Percentiles rank a stretch among this genome's conserved stretches.
Conservation (phyloP, 2,329 filamentous ascomycete species). For the Apiospora kogelbergensis region DNA sequence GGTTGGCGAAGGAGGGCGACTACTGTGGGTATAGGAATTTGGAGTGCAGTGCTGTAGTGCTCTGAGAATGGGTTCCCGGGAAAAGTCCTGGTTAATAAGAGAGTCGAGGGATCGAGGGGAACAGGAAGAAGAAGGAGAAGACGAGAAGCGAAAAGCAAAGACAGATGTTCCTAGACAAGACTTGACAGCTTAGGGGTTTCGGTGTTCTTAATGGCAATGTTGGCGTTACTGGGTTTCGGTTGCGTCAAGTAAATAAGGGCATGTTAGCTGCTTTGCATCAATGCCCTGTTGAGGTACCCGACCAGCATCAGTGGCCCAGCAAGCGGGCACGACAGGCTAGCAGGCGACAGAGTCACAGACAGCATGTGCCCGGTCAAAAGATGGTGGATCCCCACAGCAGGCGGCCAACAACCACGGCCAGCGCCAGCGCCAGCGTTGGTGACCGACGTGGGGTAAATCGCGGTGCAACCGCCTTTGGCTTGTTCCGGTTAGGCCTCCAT, state of each 20-base stretch:
- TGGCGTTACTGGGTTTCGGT: conserved; percentile 2
- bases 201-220: background rate
- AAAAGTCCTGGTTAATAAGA: background rate
- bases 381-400: background rate
- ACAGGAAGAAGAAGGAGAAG: background rate
- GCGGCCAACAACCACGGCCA: background rate
- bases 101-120: background rate
- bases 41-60: background rate
- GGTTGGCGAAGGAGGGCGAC: background rate
- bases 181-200: background rate
- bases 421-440: conserved; percentile 1
- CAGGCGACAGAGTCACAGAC: background rate
- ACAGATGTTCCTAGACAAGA: background rate
- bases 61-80: background rate
- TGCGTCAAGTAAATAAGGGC: conserved; percentile 7
- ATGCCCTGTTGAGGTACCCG: background rate
- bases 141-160: background rate
- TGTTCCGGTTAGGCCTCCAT: background rate
- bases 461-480: background rate
- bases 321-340: background rate
- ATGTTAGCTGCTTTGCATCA: background rate
- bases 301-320: conserved; percentile 1
- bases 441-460: conserved; percentile 8
- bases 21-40: background rate
- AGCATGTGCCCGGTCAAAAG: background rate